Conservation (phyloP, 192 early-diverging fungal genomes). For the Backusella westeae region DNA sequence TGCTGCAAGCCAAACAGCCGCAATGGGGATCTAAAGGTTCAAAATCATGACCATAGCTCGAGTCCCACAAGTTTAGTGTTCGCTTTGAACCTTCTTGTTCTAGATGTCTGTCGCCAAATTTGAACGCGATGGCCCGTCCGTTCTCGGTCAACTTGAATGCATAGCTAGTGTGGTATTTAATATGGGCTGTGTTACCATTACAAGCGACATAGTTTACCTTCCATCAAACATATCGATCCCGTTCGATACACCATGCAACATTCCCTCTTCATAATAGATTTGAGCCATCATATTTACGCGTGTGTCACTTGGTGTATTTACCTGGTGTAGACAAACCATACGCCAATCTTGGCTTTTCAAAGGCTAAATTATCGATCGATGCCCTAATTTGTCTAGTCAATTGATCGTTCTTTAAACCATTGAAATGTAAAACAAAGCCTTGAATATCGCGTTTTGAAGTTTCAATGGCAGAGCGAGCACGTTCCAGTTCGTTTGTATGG, state of each 20-base stretch:
- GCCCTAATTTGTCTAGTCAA: conserved; percentile 40
- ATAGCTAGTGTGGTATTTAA: too few species aligned
- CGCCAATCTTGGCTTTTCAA: conserved; percentile 52
- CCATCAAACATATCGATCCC: conserved; percentile 75
- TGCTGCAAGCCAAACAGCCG: conserved; percentile 64
- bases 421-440: conserved; percentile 50
- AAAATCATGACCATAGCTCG: conserved; percentile 55
- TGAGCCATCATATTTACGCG: neutral
- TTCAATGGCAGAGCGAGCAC: conserved; percentile 43
- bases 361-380: conserved; percentile 48
- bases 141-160: conserved; percentile 60
- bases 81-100: conserved; percentile 7
- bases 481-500: conserved; percentile 42
- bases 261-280: conserved; percentile 33
- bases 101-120: conserved; percentile 29
- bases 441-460: conserved; percentile 44
- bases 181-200: neutral
- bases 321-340: conserved; percentile 56
- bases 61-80: conserved; percentile 56
- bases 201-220: conserved; percentile 8
- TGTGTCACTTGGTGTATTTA: neutral
- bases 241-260: conserved; percentile 43
- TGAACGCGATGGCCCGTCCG: conserved; percentile 62
- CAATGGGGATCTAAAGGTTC: conserved; percentile 58
- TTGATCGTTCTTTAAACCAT: conserved; percentile 34